Evolutionary conservation across 108 stramenopile genomes (phyloP).

Genomic region (Asterionellopsis glacialis): DNA sequence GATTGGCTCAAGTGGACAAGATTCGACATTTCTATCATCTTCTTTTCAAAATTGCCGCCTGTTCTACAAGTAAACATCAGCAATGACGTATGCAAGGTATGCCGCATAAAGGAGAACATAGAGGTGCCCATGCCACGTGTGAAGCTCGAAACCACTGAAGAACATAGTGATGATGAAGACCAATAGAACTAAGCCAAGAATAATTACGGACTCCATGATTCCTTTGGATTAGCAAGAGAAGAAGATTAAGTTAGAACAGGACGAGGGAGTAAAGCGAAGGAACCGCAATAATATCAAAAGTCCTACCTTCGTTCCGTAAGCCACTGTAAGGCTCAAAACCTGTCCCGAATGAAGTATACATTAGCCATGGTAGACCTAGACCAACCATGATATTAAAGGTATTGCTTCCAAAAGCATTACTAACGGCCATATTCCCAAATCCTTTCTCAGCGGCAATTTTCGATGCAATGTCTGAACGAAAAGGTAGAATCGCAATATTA

Average conservation of each 20-base stretch:
- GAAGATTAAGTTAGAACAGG: too few relatives aligned
- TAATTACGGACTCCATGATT: conserved; percentile 55
- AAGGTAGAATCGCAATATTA: too few relatives aligned
- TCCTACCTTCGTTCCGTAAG: conserved; percentile 42
- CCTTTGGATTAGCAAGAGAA: too few relatives aligned
- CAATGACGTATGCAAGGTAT: conserved; percentile 43
- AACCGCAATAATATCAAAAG: too few relatives aligned
- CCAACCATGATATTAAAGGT: conserved; percentile 88
- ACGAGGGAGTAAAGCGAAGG: too few relatives aligned
- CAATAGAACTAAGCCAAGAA: conserved; percentile 40
- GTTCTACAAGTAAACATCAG: conserved; percentile 22
- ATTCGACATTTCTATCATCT: too few relatives aligned
- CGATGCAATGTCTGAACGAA: conserved; percentile 35
- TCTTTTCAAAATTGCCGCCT: too few relatives aligned
- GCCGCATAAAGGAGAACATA: conserved; percentile 49
- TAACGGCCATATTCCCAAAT: conserved; percentile 86
- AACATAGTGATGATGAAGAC: conserved; percentile 57
- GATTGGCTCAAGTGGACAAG: too few relatives aligned
- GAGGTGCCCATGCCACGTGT: conserved; percentile 63
- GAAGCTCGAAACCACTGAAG: conserved; percentile 42
- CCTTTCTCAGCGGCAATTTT: conserved; percentile 81
- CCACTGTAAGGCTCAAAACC: conserved; percentile 62
- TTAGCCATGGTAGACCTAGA: conserved; percentile 81
- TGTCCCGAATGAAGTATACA: conserved; percentile 51
- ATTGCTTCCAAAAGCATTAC: conserved; percentile 84